phyloP scores from a whole-genome alignment of 2,329 filamentous ascomycete species.

The Didymella exigua region DNA sequence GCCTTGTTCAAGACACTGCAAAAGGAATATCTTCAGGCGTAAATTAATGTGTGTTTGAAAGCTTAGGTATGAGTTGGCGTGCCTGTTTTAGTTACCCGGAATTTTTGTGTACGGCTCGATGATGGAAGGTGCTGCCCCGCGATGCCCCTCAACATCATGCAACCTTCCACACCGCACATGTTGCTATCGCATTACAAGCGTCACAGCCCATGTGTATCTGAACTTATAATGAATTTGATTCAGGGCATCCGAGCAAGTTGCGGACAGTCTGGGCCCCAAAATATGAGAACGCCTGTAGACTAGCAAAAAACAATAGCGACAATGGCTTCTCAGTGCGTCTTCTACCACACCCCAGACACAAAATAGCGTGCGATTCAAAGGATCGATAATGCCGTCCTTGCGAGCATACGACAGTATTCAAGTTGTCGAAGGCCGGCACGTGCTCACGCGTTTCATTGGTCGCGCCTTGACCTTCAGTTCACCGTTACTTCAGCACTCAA shows the following conservation, averaged over 20 bases:
- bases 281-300: too few species aligned
- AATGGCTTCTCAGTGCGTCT: too few species aligned
- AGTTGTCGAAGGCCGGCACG: neutral
- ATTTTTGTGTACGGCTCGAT: slow-evolving; percentile 4
- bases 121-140: slow-evolving; percentile 12
- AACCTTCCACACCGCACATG: neutral
- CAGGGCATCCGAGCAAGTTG: too few species aligned
- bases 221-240: too few species aligned
- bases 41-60: neutral
- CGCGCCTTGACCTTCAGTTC: slow-evolving; percentile 8
- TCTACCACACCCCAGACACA: too few species aligned
- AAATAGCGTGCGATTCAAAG: neutral
- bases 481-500: slow-evolving; percentile 7
- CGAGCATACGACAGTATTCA: neutral
- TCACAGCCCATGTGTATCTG: neutral
- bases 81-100: neutral
- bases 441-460: slow-evolving; percentile 21
- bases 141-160: slow-evolving; percentile 13
- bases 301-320: too few species aligned
- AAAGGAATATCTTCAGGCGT: neutral
- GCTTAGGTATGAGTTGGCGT: neutral
- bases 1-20: neutral
- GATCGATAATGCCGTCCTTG: neutral
- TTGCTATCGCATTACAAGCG: too few species aligned
- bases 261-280: too few species aligned